Evolutionary conservation across 768 basidiomycete species (phyloP).

Genomic region (Rhodotorula taiwanensis): DNA sequence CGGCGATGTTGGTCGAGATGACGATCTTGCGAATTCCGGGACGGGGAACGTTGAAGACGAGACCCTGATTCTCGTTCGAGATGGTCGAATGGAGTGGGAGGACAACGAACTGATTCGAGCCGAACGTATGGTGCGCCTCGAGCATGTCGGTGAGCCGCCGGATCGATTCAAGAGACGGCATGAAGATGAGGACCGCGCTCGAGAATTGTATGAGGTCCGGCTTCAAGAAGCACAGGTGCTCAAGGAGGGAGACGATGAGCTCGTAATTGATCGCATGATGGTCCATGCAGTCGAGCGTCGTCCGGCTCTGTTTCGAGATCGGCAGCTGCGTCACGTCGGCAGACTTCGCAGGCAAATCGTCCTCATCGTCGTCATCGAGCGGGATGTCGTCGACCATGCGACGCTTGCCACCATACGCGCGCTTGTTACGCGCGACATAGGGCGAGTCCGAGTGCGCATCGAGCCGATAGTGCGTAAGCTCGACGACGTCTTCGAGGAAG

Average conservation of each 20-base stretch:
- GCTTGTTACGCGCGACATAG: constrained; percentile 48
- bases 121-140: constrained; percentile 65
- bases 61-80: constrained; percentile 80
- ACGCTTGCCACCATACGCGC: constrained; percentile 22
- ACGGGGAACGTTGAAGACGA: constrained; percentile 83
- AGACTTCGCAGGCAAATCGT: constrained; percentile 8
- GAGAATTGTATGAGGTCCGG: constrained; percentile 52
- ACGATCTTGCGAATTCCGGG: constrained; percentile 82
- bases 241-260: constrained; percentile 73
- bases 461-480: constrained; percentile 51
- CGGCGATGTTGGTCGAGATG: constrained; percentile 71
- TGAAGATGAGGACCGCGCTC: constrained; percentile 76
- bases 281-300: constrained; percentile 77
- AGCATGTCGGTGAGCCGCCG: constrained; percentile 76
- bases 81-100: constrained; percentile 88
- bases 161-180: constrained; percentile 92
- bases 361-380: constrained; percentile 54
- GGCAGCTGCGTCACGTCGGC: constrained; percentile 30
- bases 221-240: constrained; percentile 66
- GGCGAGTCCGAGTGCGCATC: constrained; percentile 52
- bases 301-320: constrained; percentile 58
- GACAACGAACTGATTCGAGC: constrained; percentile 61
- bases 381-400: constrained; percentile 50
- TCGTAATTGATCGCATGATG: constrained; percentile 86
- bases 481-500: constrained; percentile 86